phyloP scores from a whole-genome alignment of 257 asterid genomes.

The Ilex aquifolium region DNA sequence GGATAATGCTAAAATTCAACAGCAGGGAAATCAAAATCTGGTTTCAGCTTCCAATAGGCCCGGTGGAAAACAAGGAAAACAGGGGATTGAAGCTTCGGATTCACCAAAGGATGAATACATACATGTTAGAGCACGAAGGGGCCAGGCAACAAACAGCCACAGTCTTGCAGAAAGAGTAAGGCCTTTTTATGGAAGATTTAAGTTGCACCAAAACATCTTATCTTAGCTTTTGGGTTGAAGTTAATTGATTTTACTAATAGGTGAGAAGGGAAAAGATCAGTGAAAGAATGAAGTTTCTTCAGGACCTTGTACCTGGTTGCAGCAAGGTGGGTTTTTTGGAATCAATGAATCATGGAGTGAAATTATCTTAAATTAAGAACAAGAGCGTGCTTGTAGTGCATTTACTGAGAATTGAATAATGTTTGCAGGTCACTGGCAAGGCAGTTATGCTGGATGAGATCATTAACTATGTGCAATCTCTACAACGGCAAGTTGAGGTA shows the following conservation, averaged over 20 bases:
- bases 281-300: constrained; percentile 98
- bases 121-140: constrained; percentile 81
- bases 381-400: not conserved
- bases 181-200: not conserved
- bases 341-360: too few relatives aligned
- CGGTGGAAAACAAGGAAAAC: constrained; percentile 55
- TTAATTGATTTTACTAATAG: constrained; percentile 30
- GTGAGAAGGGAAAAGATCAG: constrained; percentile 96
- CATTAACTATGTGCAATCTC: constrained; percentile 91
- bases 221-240: constrained; percentile 7
- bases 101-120: constrained; percentile 76
- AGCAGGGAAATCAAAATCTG: constrained; percentile 41
- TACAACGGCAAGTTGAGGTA: constrained; percentile 97
- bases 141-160: constrained; percentile 98
- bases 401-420: constrained; percentile 6
- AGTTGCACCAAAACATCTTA: too few relatives aligned
- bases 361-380: too few relatives aligned
- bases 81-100: constrained; percentile 72
- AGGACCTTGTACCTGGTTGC: constrained; percentile 99
- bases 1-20: constrained; percentile 35
- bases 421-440: constrained; percentile 83
- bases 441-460: constrained; percentile 99
- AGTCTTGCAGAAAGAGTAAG: constrained; percentile 98
- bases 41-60: constrained; percentile 33
- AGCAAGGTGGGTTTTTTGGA: constrained; percentile 61